Conservation (phyloP, 2,329 filamentous ascomycete species). For the Fusarium fujikuroi region DNA sequence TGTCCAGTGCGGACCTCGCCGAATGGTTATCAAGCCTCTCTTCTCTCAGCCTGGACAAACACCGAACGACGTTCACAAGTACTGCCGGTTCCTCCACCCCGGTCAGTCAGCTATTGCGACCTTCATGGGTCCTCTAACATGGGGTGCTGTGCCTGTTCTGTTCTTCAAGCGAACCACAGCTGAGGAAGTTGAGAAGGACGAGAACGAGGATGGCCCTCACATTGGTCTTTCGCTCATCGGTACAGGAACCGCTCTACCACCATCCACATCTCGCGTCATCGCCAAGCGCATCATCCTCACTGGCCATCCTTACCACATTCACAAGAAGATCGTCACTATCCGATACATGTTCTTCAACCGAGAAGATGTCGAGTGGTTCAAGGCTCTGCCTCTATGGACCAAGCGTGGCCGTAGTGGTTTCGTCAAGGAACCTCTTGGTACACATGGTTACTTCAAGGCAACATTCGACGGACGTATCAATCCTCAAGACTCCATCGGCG, state of each 20-base stretch:
- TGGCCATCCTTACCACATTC: constrained; percentile 97
- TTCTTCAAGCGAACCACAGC: constrained; percentile 77
- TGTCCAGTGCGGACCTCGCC: constrained; percentile 88
- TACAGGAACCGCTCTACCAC: constrained; percentile 87
- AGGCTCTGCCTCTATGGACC: constrained; percentile 94
- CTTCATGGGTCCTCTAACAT: constrained; percentile 90
- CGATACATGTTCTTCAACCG: constrained; percentile 99
- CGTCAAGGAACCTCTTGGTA: constrained; percentile 93
- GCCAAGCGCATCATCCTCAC: constrained; percentile 95
- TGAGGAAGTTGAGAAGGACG: constrained; percentile 55
- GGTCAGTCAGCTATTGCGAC: constrained; percentile 89
- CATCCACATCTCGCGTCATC: constrained; percentile 80
- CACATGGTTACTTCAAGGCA: constrained; percentile 99
- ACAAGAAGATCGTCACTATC: constrained; percentile 96
- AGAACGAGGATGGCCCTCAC: constrained; percentile 55
- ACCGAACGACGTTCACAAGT: constrained; percentile 97
- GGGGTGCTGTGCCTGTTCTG: constrained; percentile 90
- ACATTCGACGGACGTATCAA: constrained; percentile 97
- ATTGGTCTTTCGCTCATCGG: constrained; percentile 77
- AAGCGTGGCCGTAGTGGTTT: constrained; percentile 87
- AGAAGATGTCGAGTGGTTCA: constrained; percentile 97
- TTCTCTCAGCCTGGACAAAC: constrained; percentile 92
- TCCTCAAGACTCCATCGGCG: constrained; percentile 91
- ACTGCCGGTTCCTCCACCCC: constrained; percentile 89
- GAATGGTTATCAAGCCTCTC: constrained; percentile 87